Conservation (phyloP, 805 yeast genomes). For the Metschnikowia lochheadii region DNA sequence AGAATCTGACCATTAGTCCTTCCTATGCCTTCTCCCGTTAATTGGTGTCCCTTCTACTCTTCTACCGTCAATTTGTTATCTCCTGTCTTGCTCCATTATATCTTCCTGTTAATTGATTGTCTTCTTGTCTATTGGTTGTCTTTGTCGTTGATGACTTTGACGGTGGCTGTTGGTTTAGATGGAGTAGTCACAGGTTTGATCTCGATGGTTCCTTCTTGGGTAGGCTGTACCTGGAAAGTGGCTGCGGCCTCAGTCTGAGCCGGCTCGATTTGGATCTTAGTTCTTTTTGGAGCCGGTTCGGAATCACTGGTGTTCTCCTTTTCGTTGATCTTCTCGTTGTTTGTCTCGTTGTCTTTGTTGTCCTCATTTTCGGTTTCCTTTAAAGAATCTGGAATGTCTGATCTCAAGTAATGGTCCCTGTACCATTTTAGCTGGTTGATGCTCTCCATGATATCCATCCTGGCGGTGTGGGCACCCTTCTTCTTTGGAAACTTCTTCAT, state of each 20-base stretch:
- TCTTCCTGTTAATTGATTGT: too few species aligned
- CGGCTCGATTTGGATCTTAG: background rate
- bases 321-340: background rate
- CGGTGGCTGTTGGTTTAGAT: background rate
- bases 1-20: too few species aligned
- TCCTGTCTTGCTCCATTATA: too few species aligned
- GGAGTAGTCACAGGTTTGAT: background rate
- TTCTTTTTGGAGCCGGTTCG: background rate
- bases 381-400: constrained; percentile 12
- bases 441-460: constrained; percentile 82
- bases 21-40: too few species aligned
- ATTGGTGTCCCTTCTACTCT: too few species aligned
- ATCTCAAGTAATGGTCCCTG: constrained; percentile 55
- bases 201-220: background rate
- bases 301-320: background rate
- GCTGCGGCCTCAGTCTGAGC: background rate
- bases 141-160: background rate
- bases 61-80: too few species aligned
- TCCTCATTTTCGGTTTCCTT: background rate
- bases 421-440: constrained; percentile 81
- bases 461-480: constrained; percentile 76
- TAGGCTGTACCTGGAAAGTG: background rate
- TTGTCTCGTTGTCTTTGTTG: background rate
- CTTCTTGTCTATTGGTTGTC: background rate
- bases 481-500: constrained; percentile 59